Percentiles rank a stretch among this genome's conserved stretches.
Conservation (phyloP, 495 filamentous ascomycete species). For the Hypomontagnella submonticulosa region DNA sequence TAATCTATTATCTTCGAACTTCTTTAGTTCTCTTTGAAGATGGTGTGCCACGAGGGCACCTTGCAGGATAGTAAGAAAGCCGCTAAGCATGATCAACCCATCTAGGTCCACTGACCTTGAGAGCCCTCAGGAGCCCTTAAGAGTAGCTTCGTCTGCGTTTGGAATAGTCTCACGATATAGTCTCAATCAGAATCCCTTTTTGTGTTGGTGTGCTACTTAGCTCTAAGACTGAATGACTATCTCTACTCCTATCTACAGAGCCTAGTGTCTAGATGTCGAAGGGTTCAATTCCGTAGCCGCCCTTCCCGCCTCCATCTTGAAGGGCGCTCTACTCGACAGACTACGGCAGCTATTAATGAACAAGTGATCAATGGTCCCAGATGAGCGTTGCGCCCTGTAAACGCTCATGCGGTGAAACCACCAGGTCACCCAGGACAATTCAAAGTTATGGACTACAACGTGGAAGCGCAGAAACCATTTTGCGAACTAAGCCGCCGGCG, state of each 20-base stretch:
- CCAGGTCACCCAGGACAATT: constrained; percentile 11
- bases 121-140: too few species aligned
- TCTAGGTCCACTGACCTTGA: constrained; percentile 17
- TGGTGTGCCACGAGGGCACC: constrained; percentile 40
- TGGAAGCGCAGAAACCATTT: constrained; percentile 8
- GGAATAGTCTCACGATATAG: constrained; percentile 41
- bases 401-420: constrained; percentile 37
- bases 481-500: background rate
- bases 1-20: constrained; percentile 13
- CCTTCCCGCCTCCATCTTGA: constrained; percentile 29
- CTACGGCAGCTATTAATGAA: background rate
- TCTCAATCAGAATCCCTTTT: constrained; percentile 35
- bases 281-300: constrained; percentile 35
- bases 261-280: constrained; percentile 12
- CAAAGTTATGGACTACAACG: constrained; percentile 5
- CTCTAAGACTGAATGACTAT: constrained; percentile 14
- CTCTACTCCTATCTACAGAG: constrained; percentile 1
- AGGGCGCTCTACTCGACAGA: constrained; percentile 10
- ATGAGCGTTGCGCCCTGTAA: constrained; percentile 33
- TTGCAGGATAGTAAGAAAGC: constrained; percentile 11
- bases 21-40: constrained; percentile 20
- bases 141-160: constrained; percentile 32
- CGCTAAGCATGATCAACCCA: constrained; percentile 31
- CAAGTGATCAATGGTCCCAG: constrained; percentile 14
- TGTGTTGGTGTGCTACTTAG: constrained; percentile 19